These are phyloP conservation scores for Besnoitia besnoiti DNA, from an alignment of 169 alveolate genomes.

Conservation along the genomic window DNA sequence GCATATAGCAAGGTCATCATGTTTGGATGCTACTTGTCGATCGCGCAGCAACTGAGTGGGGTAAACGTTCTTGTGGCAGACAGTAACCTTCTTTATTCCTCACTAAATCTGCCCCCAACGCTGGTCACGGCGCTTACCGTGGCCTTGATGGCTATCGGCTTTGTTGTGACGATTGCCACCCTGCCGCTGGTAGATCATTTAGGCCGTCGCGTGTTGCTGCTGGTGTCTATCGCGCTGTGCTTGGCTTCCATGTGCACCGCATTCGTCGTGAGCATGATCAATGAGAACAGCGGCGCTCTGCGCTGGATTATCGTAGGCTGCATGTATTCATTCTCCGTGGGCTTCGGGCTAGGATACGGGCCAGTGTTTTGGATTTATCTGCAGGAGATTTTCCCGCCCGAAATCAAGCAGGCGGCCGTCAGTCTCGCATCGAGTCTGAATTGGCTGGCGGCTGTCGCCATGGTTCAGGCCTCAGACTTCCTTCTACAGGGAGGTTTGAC, in stretches of 20 bases:
- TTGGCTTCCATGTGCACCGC: slow-evolving; percentile 71
- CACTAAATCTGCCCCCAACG: slow-evolving; percentile 59
- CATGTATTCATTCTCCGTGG: slow-evolving; percentile 77
- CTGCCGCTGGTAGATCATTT: slow-evolving; percentile 78
- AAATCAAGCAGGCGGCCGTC: slow-evolving; percentile 84
- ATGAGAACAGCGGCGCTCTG: slow-evolving; percentile 27
- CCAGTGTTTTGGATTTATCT: slow-evolving; percentile 86
- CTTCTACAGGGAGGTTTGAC: slow-evolving; percentile 69
- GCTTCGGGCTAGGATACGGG: slow-evolving; percentile 86
- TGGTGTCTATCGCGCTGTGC: slow-evolving; percentile 64
- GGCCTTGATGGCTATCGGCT: slow-evolving; percentile 70
- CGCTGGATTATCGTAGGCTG: slow-evolving; percentile 64
- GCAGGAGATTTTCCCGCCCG: slow-evolving; percentile 85
- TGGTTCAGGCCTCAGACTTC: slow-evolving; percentile 82
- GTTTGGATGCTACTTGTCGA: slow-evolving; percentile 77
- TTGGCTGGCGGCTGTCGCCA: slow-evolving; percentile 80
- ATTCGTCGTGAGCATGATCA: slow-evolving; percentile 53
- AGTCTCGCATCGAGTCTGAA: slow-evolving; percentile 80
- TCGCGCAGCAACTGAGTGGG: slow-evolving; percentile 85
- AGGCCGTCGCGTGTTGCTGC: slow-evolving; percentile 82
- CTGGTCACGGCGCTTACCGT: slow-evolving; percentile 74
- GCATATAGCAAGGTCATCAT: slow-evolving; percentile 78
- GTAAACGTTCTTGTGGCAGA: slow-evolving; percentile 83
- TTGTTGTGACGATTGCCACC: slow-evolving; percentile 77
- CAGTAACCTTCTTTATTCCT: slow-evolving; percentile 80